A percentile compares a stretch with the other conserved stretches of the same genome.
Conservation (phyloP, 2,329 filamentous ascomycete genomes). For the Ilyonectria mors-panacis region DNA sequence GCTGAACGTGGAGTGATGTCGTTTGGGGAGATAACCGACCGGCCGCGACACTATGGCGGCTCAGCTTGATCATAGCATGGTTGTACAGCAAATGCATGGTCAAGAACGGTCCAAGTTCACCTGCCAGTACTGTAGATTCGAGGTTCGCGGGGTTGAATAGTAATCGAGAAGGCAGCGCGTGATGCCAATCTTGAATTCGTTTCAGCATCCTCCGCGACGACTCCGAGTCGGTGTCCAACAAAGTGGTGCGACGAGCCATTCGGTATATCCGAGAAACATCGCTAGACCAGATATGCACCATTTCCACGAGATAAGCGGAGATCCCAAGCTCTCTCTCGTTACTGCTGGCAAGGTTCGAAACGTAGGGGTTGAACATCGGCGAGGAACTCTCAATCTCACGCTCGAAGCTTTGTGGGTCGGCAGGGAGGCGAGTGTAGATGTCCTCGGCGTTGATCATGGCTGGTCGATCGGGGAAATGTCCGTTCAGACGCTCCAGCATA, state of each 20-base stretch:
- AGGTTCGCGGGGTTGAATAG: slow-evolving; percentile 71
- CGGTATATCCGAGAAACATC: slow-evolving; percentile 72
- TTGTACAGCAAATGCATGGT: slow-evolving; percentile 78
- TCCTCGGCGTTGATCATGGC: slow-evolving; percentile 75
- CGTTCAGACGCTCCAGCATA: slow-evolving; percentile 77
- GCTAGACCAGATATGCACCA: slow-evolving; percentile 76
- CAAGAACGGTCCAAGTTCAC: slow-evolving; percentile 70
- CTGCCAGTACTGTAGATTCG: slow-evolving; percentile 67
- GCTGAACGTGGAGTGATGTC: slow-evolving; percentile 61
- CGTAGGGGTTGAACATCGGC: slow-evolving; percentile 72
- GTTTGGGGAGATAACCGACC: slow-evolving; percentile 57
- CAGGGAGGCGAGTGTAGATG: slow-evolving; percentile 77
- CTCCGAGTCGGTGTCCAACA: slow-evolving; percentile 47
- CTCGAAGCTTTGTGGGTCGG: slow-evolving; percentile 73
- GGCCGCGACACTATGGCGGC: slow-evolving; percentile 68
- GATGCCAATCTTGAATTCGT: slow-evolving; percentile 71
- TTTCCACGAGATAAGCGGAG: slow-evolving; percentile 74
- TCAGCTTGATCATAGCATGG: slow-evolving; percentile 74
- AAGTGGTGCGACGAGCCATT: slow-evolving; percentile 49
- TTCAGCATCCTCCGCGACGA: slow-evolving; percentile 63
- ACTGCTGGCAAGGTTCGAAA: slow-evolving; percentile 40
- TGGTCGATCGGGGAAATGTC: slow-evolving; percentile 67
- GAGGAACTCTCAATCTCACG: slow-evolving; percentile 69
- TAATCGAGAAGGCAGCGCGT: slow-evolving; percentile 69
- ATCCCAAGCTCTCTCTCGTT: slow-evolving; percentile 58